Evolutionary conservation across 2,329 filamentous ascomycete species (phyloP).

Genomic region (Exophiala dermatitidis): DNA sequence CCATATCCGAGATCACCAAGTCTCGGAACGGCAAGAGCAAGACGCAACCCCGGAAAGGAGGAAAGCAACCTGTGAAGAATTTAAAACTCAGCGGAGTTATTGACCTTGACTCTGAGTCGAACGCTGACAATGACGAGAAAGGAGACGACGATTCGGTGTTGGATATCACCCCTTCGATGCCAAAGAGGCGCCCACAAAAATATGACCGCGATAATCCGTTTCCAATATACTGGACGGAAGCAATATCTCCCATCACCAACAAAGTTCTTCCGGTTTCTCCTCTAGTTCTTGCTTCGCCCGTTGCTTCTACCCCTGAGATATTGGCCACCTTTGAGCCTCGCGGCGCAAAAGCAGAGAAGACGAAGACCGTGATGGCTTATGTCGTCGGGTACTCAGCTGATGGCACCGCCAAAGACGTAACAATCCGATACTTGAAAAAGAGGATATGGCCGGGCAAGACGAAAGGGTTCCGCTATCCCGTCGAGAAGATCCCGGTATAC

Average conservation of each 20-base stretch:
- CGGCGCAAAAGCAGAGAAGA: slow-evolving; percentile 72
- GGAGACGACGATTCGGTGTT: slow-evolving; percentile 53
- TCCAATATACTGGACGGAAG: slow-evolving; percentile 90
- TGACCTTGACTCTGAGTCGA: slow-evolving; percentile 39
- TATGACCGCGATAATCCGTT: slow-evolving; percentile 73
- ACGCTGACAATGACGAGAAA: slow-evolving; percentile 33
- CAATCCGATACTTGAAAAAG: slow-evolving; percentile 77
- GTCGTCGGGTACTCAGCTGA: slow-evolving; percentile 75
- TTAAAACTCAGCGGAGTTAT: slow-evolving; percentile 30
- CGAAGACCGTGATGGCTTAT: slow-evolving; percentile 85
- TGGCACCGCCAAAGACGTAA: slow-evolving; percentile 89
- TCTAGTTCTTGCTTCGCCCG: slow-evolving; percentile 56
- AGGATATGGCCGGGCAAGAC: slow-evolving; percentile 80
- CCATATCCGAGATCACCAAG: slow-evolving; percentile 17
- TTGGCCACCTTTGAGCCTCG: slow-evolving; percentile 72
- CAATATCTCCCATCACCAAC: slow-evolving; percentile 71
- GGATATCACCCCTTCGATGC: slow-evolving; percentile 46
- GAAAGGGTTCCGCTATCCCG: slow-evolving; percentile 70
- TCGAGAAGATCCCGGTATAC: slow-evolving; percentile 74
- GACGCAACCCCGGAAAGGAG: slow-evolving; percentile 12
- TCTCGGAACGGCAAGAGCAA: background rate
- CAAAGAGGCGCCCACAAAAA: slow-evolving; percentile 36
- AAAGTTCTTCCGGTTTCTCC: slow-evolving; percentile 74
- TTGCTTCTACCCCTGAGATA: slow-evolving; percentile 66
- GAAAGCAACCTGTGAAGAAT: slow-evolving; percentile 23